Evolutionary conservation across 129 eudicot genomes (phyloP).

Genomic region (Helianthus annuus): HanXRQr2.0-SUNRISE NC_035441.2:40259191-40259690

Average conservation of each 20-base stretch:
- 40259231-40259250: no score
- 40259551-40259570: no score
- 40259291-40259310: no score
- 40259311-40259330: no score
- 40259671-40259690: not conserved
- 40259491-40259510: slow-evolving; percentile 49
- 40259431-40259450: slow-evolving; percentile 42
- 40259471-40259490: slow-evolving; percentile 43
- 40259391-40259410: slow-evolving; percentile 50
- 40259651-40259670: no score
- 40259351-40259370: slow-evolving; percentile 60
- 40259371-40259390: slow-evolving; percentile 63
- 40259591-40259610: not conserved
- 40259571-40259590: no score
- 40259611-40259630: no score
- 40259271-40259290: no score
- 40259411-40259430: slow-evolving; percentile 32
- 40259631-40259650: no score
- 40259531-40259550: slow-evolving; percentile 72
- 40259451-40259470: slow-evolving; percentile 47
- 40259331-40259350: slow-evolving; percentile 59
- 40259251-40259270: no score
- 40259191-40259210: no score
- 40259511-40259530: slow-evolving; percentile 33
- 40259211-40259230: no score